Conservation (phyloP, 768 basidiomycete species). For the Boletellus ananas region DNA sequence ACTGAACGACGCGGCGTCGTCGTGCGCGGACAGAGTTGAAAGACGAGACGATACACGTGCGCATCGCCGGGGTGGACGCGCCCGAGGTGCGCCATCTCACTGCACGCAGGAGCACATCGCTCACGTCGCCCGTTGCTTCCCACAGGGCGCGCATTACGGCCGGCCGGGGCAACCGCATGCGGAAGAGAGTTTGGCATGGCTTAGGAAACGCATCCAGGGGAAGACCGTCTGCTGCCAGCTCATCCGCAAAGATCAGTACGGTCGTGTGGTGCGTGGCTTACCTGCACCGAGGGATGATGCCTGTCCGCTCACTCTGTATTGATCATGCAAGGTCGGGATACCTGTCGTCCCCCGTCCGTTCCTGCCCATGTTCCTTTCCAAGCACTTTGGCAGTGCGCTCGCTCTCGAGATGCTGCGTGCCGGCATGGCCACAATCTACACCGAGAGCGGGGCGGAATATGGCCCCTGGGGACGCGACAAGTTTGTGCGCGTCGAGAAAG, state of each 20-base stretch:
- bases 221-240: conserved; percentile 69
- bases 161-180: conserved; percentile 71
- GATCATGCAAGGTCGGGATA: conserved; percentile 54
- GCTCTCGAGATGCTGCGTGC: conserved; percentile 74
- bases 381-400: conserved; percentile 41
- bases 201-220: conserved; percentile 53
- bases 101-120: neutral
- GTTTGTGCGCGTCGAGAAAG: conserved; percentile 57
- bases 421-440: conserved; percentile 75
- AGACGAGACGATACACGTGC: conserved; percentile 79
- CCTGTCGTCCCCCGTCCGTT: conserved; percentile 49
- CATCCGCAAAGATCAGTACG: conserved; percentile 76
- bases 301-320: neutral
- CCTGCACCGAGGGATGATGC: neutral
- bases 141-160: conserved; percentile 80
- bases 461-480: conserved; percentile 63
- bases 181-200: conserved; percentile 71
- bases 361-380: conserved; percentile 46
- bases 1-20: neutral
- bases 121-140: neutral
- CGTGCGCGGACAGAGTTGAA: conserved; percentile 51
- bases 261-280: conserved; percentile 58
- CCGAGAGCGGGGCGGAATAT: conserved; percentile 76
- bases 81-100: conserved; percentile 60
- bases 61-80: conserved; percentile 89